Percentiles rank a stretch among this genome's conserved stretches.
These are phyloP conservation scores for Cyclotella atomus DNA, from an alignment of 108 stramenopile genomes.

Conservation along the genomic window DNA sequence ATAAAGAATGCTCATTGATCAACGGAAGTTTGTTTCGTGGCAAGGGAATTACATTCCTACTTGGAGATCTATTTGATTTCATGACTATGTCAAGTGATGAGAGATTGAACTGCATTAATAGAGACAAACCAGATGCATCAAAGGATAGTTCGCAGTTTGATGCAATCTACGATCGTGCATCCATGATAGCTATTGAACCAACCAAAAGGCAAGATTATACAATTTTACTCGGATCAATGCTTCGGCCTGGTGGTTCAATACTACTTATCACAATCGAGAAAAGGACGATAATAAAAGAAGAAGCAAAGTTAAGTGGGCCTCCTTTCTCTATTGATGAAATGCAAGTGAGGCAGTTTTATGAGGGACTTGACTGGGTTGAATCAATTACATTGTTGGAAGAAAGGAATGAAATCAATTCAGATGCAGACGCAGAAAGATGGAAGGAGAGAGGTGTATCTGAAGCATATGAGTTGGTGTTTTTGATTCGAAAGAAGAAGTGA, in stretches of 20 bases:
- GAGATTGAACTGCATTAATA: slow-evolving; percentile 11
- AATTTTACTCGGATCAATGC: slow-evolving; percentile 50
- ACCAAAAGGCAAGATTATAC: slow-evolving; percentile 61
- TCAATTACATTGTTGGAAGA: slow-evolving; percentile 56
- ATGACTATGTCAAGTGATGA: slow-evolving; percentile 28
- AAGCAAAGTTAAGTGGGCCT: slow-evolving; percentile 56
- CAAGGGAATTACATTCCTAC: slow-evolving; percentile 58
- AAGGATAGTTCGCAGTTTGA: slow-evolving; percentile 67
- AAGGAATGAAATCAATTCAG: slow-evolving; percentile 50
- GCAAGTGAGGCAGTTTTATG: slow-evolving; percentile 55
- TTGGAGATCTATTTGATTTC: slow-evolving; percentile 75
- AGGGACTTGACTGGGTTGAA: slow-evolving; percentile 57
- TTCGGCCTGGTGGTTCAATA: slow-evolving; percentile 65
- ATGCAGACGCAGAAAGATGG: slow-evolving; percentile 57
- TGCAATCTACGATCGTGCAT: slow-evolving; percentile 77
- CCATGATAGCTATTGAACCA: slow-evolving; percentile 84
- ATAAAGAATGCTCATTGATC: neutral
- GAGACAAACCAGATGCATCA: neutral
- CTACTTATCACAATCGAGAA: slow-evolving; percentile 71
- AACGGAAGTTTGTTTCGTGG: slow-evolving; percentile 47
- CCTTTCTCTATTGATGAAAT: slow-evolving; percentile 72
- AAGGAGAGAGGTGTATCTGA: slow-evolving; percentile 36
- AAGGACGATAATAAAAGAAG: slow-evolving; percentile 36
- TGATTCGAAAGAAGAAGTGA: slow-evolving; percentile 1
- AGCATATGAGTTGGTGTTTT: slow-evolving; percentile 49